Conservation (phyloP, 352 stramenopile species). For the Globisporangium nagaii region DNA sequence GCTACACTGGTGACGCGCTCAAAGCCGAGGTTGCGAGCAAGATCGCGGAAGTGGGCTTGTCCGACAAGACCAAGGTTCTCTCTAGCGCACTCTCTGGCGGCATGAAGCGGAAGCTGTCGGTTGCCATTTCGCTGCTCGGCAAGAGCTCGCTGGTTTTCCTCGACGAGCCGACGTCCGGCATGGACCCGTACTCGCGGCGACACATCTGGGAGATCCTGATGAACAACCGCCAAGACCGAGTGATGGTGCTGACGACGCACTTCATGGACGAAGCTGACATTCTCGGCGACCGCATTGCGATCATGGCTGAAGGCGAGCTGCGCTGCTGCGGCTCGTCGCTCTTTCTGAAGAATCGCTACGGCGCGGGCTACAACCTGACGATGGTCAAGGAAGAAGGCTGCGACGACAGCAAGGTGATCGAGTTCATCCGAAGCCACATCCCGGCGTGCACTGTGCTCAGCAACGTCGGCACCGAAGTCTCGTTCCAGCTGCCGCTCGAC, state of each 20-base stretch:
- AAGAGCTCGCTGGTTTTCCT: slow-evolving; percentile 82
- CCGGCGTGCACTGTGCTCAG: slow-evolving; percentile 52
- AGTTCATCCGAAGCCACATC: slow-evolving; percentile 30
- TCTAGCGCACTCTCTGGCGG: slow-evolving; percentile 68
- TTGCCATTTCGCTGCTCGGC: slow-evolving; percentile 87
- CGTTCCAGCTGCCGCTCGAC: slow-evolving; percentile 70
- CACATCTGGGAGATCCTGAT: slow-evolving; percentile 85
- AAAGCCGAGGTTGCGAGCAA: slow-evolving; percentile 28
- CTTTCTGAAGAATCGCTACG: slow-evolving; percentile 68
- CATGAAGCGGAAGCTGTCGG: slow-evolving; percentile 90
- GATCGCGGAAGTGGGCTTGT: slow-evolving; percentile 48
- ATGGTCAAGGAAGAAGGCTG: slow-evolving; percentile 26
- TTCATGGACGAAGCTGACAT: slow-evolving; percentile 93
- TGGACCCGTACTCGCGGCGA: slow-evolving; percentile 93
- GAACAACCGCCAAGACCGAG: slow-evolving; percentile 35
- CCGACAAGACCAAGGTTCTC: slow-evolving; percentile 41
- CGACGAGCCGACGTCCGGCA: slow-evolving; percentile 91
- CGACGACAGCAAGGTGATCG: slow-evolving; percentile 27
- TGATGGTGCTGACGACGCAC: slow-evolving; percentile 89
- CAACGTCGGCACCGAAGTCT: slow-evolving; percentile 76
- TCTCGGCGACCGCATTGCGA: slow-evolving; percentile 70
- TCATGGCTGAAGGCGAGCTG: slow-evolving; percentile 63
- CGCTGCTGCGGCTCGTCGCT: slow-evolving; percentile 56
- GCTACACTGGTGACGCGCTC: slow-evolving; percentile 36
- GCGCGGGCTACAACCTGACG: slow-evolving; percentile 36